Evolutionary conservation across 2,329 filamentous ascomycete species (phyloP), one percentile per base, ranked within the genome.

Genomic region (Triangularia verruculosa): DNA sequence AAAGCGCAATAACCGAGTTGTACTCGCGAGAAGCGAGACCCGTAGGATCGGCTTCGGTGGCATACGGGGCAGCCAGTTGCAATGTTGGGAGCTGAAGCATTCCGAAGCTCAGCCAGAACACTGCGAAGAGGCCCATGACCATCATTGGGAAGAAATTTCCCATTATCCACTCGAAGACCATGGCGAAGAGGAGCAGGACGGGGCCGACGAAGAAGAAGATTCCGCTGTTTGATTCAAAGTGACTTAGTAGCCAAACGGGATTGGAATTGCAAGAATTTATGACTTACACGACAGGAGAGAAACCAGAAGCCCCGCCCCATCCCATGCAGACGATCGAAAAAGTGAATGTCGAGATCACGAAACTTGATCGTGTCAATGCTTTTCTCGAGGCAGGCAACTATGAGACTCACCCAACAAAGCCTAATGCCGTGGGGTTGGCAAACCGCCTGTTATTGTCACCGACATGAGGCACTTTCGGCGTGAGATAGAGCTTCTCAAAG

Each of bases 141-240:
- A 82, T 81, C 81, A 83, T 83, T 2, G 78, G 74, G 66, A 80
- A 79, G 75, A 81, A 81, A 68, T 81, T 81, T 5, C 78, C 78
- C 76, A 80, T 79, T 54, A 84, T 78, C 80, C 57, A 84, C 66
- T 83, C 80, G 66, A 82, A 83, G 6, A 84, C 78, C 62, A 80
- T 78, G 28, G 78, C 74, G 32, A 82, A 75, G 13, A 78, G 69
- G 6, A 83, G 74, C 54, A 83, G 76, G 12, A 83, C 69, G 1
- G 81, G 82, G 0, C 81, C 81, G 51, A 73, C 68, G 68, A 77
- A 77, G 69, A 77, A 75, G 71, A 76, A 77, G 61, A 77, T 76
- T 22, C 75, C 73, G 20, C 75, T 76, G 63, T 54, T 55, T 22
- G 43, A 20, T 43, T n/a, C n/a, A n/a, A n/a, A n/a, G n/a, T n/a